These are phyloP conservation scores for Nothopassalora personata DNA, from an alignment of 2,329 filamentous ascomycete species.

Conservation along the genomic window DNA sequence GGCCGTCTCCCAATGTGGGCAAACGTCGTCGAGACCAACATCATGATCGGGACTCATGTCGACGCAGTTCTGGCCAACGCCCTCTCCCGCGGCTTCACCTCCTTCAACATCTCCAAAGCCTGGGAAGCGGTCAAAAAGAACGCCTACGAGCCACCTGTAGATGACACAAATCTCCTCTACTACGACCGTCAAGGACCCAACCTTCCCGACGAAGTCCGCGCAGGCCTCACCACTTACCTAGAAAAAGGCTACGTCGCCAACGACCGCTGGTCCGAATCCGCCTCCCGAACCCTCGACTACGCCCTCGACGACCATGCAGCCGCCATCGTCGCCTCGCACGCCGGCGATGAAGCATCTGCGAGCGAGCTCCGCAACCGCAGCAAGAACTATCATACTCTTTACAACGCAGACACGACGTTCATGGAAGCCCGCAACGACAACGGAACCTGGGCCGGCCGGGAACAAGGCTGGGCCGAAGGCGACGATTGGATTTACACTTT, in stretches of 20 bases:
- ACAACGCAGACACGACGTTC: conserved; percentile 42
- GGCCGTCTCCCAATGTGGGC: conserved; percentile 48
- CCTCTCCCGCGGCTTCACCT: conserved; percentile 39
- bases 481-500: conserved; percentile 50
- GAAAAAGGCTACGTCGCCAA: conserved; percentile 45
- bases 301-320: conserved; percentile 45
- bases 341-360: conserved; percentile 33
- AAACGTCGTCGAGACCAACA: conserved; percentile 48
- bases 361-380: conserved; percentile 34
- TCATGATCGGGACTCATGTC: conserved; percentile 48
- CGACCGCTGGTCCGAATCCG: conserved; percentile 45
- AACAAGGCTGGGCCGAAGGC: conserved; percentile 48
- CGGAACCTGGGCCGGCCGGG: conserved; percentile 41
- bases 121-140: conserved; percentile 44
- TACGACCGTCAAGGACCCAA: conserved; percentile 46
- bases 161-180: conserved; percentile 43
- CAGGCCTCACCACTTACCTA: conserved; percentile 43
- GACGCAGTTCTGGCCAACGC: conserved; percentile 48
- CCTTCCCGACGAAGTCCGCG: conserved; percentile 40
- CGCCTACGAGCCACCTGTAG: conserved; percentile 42
- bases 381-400: conserved; percentile 40
- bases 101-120: conserved; percentile 41
- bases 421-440: conserved; percentile 47
- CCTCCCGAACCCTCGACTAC: conserved; percentile 45
- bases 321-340: conserved; percentile 37